Conservation (phyloP, 1,284 basidiomycete genomes). For the Porogramme epimiltina region DNA sequence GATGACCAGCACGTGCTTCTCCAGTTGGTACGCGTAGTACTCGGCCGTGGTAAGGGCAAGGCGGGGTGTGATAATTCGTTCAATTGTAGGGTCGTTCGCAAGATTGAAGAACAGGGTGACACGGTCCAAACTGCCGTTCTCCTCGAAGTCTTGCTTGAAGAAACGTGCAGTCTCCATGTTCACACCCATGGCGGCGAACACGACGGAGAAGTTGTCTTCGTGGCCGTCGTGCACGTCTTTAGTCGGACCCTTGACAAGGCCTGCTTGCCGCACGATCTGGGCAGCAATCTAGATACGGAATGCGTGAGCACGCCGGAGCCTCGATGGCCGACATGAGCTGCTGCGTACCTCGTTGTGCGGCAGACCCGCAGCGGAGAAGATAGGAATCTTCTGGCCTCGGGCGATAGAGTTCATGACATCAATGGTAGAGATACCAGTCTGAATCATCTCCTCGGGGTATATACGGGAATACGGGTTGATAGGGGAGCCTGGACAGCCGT, state of each 20-base stretch:
- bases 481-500: conserved; percentile 74
- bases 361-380: conserved; percentile 98
- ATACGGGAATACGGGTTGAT: conserved; percentile 99
- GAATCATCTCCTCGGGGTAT: conserved; percentile 99
- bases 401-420: conserved; percentile 99
- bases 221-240: conserved; percentile 99
- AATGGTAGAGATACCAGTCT: conserved; percentile 99
- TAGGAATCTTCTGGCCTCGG: conserved; percentile 99
- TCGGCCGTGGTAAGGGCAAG: conserved; percentile 98
- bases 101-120: conserved; percentile 99
- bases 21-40: conserved; percentile 99
- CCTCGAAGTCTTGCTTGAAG: conserved; percentile 99
- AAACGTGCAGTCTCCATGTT: conserved; percentile 99
- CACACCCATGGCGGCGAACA: conserved; percentile 99
- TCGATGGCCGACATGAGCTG: conserved; percentile 14
- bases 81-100: conserved; percentile 99
- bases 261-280: conserved; percentile 99
- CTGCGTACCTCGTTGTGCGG: conserved; percentile 92
- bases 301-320: conserved; percentile 19
- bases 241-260: conserved; percentile 92
- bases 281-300: conserved; percentile 82
- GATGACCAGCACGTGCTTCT: conserved; percentile 99
- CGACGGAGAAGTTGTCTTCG: conserved; percentile 99
- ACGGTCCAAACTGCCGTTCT: conserved; percentile 97
- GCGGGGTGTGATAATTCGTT: conserved; percentile 99